phyloP scores from a whole-genome alignment of 331 rosid genomes.

The Acacia concinna region DNA sequence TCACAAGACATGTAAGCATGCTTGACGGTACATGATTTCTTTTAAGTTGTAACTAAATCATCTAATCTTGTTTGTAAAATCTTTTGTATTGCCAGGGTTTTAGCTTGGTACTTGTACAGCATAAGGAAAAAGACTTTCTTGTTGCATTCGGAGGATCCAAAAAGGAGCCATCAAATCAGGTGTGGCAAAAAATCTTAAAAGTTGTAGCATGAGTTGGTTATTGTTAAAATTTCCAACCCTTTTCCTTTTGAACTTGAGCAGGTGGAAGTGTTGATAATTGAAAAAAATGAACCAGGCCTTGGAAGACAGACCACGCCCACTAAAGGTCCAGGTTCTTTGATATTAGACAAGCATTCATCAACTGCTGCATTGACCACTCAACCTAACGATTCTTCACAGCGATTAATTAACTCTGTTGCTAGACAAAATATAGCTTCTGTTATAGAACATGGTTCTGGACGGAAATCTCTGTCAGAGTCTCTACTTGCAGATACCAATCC shows the following conservation, averaged over 20 bases:
- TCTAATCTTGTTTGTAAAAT: constrained; percentile 6
- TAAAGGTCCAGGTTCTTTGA: constrained; percentile 51
- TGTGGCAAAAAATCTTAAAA: constrained; percentile 20
- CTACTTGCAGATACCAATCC: constrained; percentile 57
- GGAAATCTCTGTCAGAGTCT: constrained; percentile 83
- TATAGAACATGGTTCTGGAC: constrained; percentile 83
- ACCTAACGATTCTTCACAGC: constrained; percentile 57
- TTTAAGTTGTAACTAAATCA: not conserved
- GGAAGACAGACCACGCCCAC: constrained; percentile 56
- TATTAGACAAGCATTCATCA: constrained; percentile 52
- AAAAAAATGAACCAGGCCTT: constrained; percentile 54
- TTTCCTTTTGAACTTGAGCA: constrained; percentile 29
- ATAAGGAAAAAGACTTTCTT: constrained; percentile 88
- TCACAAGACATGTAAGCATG: not conserved
- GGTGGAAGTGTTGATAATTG: constrained; percentile 85
- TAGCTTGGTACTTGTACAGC: constrained; percentile 78
- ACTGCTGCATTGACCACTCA: constrained; percentile 55
- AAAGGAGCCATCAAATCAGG: constrained; percentile 92
- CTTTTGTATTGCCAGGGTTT: constrained; percentile 64
- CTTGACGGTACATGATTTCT: constrained; percentile 19
- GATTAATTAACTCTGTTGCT: constrained; percentile 55
- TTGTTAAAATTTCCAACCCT: constrained; percentile 14
- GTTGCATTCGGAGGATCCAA: constrained; percentile 96
- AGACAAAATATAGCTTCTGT: constrained; percentile 77
- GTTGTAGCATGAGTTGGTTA: constrained; percentile 11